Evolutionary conservation across 345 rosid genomes (phyloP), one percentile per base, ranked within the genome.

Genomic region (Syzygium grande): DNA sequence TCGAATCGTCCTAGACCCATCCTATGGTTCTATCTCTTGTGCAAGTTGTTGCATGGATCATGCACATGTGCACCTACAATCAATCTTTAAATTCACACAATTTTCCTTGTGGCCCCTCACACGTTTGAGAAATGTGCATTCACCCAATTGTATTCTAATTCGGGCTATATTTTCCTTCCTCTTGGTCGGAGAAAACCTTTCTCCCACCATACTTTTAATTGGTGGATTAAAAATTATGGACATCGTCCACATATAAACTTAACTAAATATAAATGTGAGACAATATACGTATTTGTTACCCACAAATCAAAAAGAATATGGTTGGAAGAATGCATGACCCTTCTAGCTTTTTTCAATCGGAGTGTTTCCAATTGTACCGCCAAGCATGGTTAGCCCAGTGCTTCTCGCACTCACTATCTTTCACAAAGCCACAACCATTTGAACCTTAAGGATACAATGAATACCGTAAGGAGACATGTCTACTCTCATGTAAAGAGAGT

Each of bases 261-360:
- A 68, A 68, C 43, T 34, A 34, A 68, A 68, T 68, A 68, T 17
- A 68, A 68, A 34, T 68, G 7, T 4, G 46, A 68, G 46, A 38
- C 5, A 13, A 68, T 68, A 65, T 68, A 2, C 3, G 5, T 34
- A 34, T 38, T 68, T 68, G 13, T 10, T 9, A 56, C n/a, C 61
- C 12, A 23, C 11, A 13, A 23, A 56, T 68, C 80, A 9, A 68
- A n/a, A 68, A 68, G 80, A 34, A 68, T 8, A 9, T 34, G 41
- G 7, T 68, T 19, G 46, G 23, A 19, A 34, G 13, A 4, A 68
- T 68, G 80, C 46, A 4, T 68, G 80, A 34, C 22, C 25, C 7
- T 19, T 19, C 19, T 34, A 73, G 12, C 7, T 38, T 73, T 9
- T 34, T 21, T 21, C 0, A 0, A 38, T 19, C 25, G 5, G 10